These are phyloP conservation scores for Pyricularia grisea DNA, from an alignment of 2,329 filamentous ascomycete species.

Conservation along the genomic window DNA sequence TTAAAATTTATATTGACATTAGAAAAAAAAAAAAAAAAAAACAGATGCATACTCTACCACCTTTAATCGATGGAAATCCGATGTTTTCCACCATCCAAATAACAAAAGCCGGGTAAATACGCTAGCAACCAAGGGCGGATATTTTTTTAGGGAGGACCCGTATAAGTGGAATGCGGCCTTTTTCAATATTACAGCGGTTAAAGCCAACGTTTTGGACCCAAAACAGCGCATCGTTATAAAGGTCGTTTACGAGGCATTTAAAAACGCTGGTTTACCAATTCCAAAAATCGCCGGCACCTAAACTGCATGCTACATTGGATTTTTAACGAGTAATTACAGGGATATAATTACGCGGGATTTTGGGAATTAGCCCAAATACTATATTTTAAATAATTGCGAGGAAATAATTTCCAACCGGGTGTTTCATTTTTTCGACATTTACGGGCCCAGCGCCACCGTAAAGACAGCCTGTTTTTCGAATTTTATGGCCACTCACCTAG, in stretches of 20 bases:
- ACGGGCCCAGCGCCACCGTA: slow-evolving; percentile 40
- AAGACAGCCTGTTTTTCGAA: slow-evolving; percentile 44
- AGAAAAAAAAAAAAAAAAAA: not conserved
- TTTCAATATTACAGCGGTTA: slow-evolving; percentile 40
- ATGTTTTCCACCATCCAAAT: not conserved
- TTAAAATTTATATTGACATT: not conserved
- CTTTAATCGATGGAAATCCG: not conserved
- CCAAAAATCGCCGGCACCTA: slow-evolving; percentile 35
- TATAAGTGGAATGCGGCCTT: slow-evolving; percentile 40
- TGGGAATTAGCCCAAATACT: not conserved
- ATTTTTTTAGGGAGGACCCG: slow-evolving; percentile 36
- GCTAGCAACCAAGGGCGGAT: slow-evolving; percentile 17
- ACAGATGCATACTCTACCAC: not conserved
- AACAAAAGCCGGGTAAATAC: not conserved
- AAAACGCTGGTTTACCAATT: slow-evolving; percentile 40
- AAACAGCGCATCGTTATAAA: slow-evolving; percentile 44
- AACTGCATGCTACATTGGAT: slow-evolving; percentile 40
- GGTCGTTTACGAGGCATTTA: not conserved
- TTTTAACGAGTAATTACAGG: slow-evolving; percentile 29
- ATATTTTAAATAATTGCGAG: not conserved
- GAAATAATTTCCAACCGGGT: slow-evolving; percentile 42
- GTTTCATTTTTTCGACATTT: slow-evolving; percentile 45
- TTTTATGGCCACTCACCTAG: slow-evolving; percentile 39
- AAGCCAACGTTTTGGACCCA: slow-evolving; percentile 43
- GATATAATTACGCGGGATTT: slow-evolving; percentile 19